Evolutionary conservation across 345 rosid genomes (phyloP), one percentile per base, ranked within the genome.

Genomic region (Aurinia saxatilis): DNA sequence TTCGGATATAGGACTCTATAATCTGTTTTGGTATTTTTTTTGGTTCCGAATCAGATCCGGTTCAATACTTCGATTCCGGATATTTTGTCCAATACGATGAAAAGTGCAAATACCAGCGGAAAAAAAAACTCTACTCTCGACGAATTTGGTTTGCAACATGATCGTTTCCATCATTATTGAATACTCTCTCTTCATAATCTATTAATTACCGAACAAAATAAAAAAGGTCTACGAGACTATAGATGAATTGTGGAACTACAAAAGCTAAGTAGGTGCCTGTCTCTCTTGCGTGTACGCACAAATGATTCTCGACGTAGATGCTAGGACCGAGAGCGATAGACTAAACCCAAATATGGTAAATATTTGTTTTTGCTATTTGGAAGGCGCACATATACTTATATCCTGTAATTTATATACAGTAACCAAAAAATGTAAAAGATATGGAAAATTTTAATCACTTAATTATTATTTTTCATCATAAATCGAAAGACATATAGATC

Each of bases 241-340:
- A 40, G 51, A 59, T 42, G 54, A 23, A 51, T 6, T 50, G 60
- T 59, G 66, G 31, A 44, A 68, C 34, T 41, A 42, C 66, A 48
- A 42, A 21, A 21, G 25, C 25, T 21, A 21, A 27, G 30, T 27
- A 27, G 30, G 55, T 60, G 52, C 45, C 29, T 50, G 60, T 68
- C 31, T 10, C 53, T 42, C 66, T 68, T 68, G 73, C 73, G 73
- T 68, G 73, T 68, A 68, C 73, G 73, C 73, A 68, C 66, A 68
- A 50, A 57, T 61, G 27, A 67, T 67, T 57, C 58, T 67, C 50
- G 51, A 59, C 60, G 60, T 60, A 67, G 65, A 57, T 67, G 44
- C 14, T 39, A 57, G 48, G 31, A 17, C 47, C 55, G 17, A 65
- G 53, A 65, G 35, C 58, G 18, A 39, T 66, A 40, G 35, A 57